phyloP scores from a whole-genome alignment of 495 filamentous ascomycete genomes.

The Immersiella caudata region DNA sequence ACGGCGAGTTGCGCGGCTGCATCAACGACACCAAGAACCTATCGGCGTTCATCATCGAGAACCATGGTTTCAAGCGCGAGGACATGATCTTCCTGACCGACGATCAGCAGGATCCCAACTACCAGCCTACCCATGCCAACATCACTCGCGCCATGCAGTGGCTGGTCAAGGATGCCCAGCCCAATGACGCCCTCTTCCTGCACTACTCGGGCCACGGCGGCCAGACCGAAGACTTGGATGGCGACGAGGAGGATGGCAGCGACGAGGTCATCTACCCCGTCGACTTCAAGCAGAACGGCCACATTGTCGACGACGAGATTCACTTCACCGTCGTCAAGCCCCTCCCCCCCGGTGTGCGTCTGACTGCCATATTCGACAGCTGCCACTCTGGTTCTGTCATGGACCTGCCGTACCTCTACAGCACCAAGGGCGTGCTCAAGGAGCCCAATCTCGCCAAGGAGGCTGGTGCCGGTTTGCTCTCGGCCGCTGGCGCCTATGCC shows the following conservation, averaged over 20 bases:
- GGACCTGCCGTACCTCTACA: constrained; percentile 96
- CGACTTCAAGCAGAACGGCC: constrained; percentile 82
- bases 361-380: constrained; percentile 97
- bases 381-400: constrained; percentile 97
- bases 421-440: constrained; percentile 91
- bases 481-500: constrained; percentile 80
- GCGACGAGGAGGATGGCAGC: constrained; percentile 90
- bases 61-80: constrained; percentile 63
- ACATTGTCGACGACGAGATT: constrained; percentile 97
- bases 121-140: constrained; percentile 52
- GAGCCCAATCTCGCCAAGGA: constrained; percentile 97
- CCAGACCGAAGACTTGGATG: constrained; percentile 48
- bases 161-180: constrained; percentile 49
- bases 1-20: constrained; percentile 82
- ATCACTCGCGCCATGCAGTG: constrained; percentile 54
- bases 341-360: constrained; percentile 79
- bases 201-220: constrained; percentile 63
- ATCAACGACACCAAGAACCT: constrained; percentile 97
- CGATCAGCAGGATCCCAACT: constrained; percentile 46
- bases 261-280: constrained; percentile 98
- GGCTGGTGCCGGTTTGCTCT: constrained; percentile 85
- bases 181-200: constrained; percentile 55
- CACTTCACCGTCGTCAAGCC: constrained; percentile 84
- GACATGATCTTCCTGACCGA: constrained; percentile 58
- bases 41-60: constrained; percentile 77